These are phyloP conservation scores for Meyerozyma elateridarum DNA, from an alignment of 1,139 yeast genomes.

Conservation along the genomic window DNA sequence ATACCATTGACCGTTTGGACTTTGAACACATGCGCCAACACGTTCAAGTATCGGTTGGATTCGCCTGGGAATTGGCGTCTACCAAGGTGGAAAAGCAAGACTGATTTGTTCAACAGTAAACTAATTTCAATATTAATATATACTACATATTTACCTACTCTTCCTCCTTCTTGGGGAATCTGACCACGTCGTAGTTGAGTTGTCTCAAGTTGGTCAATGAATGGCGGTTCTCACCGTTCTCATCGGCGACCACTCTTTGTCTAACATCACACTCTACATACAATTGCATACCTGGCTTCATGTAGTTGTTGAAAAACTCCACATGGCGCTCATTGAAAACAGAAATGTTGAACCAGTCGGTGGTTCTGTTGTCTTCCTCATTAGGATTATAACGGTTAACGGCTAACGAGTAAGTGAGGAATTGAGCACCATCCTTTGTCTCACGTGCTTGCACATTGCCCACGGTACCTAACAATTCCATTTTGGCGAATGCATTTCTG, in stretches of 20 bases:
- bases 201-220: constrained; percentile 33
- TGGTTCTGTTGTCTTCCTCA: constrained; percentile 25
- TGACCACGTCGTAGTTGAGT: constrained; percentile 33
- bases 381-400: constrained; percentile 35
- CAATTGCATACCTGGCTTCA: constrained; percentile 41
- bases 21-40: constrained; percentile 77
- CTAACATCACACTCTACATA: constrained; percentile 40
- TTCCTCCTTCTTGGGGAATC: constrained; percentile 30
- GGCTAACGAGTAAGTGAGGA: constrained; percentile 40
- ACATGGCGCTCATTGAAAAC: constrained; percentile 40
- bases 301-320: constrained; percentile 32
- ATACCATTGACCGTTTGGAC: constrained; percentile 70
- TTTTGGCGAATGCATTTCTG: constrained; percentile 37
- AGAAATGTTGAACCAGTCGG: constrained; percentile 42
- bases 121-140: not conserved
- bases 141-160: not conserved
- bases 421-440: constrained; percentile 35
- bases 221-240: constrained; percentile 28
- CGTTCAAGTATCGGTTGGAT: constrained; percentile 68
- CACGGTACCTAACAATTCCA: constrained; percentile 41
- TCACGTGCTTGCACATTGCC: constrained; percentile 36
- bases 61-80: constrained; percentile 55
- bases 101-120: too few relatives aligned
- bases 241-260: constrained; percentile 32
- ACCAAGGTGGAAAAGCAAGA: constrained; percentile 7